Evolutionary conservation across 1,139 yeast species (phyloP).

Genomic region (Pichia sp.): DNA sequence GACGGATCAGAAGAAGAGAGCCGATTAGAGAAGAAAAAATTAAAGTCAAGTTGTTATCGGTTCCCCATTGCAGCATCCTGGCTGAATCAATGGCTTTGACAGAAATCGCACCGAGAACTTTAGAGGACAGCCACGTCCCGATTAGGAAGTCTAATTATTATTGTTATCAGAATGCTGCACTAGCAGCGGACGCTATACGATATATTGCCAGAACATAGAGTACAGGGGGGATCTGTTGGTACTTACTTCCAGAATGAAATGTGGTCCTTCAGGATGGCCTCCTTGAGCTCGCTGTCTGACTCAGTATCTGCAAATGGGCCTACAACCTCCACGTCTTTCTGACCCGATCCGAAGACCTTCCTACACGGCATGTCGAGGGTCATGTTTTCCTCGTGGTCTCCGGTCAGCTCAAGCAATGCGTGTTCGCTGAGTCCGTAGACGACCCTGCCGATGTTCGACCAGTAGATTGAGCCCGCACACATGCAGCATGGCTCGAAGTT

Average conservation of each 20-base stretch:
- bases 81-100: too few relatives aligned
- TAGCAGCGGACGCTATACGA: too few relatives aligned
- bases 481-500: slow-evolving; percentile 31
- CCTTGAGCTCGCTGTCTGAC: slow-evolving; percentile 17
- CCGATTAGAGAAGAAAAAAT: background rate
- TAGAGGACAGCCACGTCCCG: background rate
- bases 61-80: too few relatives aligned
- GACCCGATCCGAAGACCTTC: slow-evolving; percentile 23
- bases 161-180: background rate
- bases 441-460: slow-evolving; percentile 29
- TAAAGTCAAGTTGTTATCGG: background rate
- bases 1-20: background rate
- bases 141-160: background rate
- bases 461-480: slow-evolving; percentile 30
- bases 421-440: slow-evolving; percentile 26
- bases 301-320: slow-evolving; percentile 23
- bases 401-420: slow-evolving; percentile 23
- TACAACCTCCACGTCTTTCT: slow-evolving; percentile 25
- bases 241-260: slow-evolving; percentile 23
- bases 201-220: too few relatives aligned
- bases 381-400: slow-evolving; percentile 27
- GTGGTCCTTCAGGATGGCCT: slow-evolving; percentile 25
- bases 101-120: too few relatives aligned
- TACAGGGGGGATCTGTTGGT: background rate
- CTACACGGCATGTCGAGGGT: slow-evolving; percentile 25